These are phyloP conservation scores for Micromonas commoda DNA, from an alignment of 139 green algal species.

Conservation along the genomic window DNA sequence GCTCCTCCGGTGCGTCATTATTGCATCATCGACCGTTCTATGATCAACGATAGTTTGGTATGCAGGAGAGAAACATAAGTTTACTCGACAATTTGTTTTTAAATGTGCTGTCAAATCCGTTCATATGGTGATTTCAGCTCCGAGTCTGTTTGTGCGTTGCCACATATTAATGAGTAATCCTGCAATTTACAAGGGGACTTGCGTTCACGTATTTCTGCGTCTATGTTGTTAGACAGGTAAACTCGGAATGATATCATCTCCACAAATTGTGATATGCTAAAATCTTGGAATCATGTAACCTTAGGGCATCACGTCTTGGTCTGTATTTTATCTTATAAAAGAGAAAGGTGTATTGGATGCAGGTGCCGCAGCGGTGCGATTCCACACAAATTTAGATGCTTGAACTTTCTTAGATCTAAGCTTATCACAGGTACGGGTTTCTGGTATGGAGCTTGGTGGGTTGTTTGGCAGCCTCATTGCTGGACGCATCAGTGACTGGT, in stretches of 20 bases:
- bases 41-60: too few species aligned
- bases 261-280: not conserved
- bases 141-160: not conserved
- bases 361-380: slow-evolving; percentile 15
- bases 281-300: too few species aligned
- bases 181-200: slow-evolving; percentile 52
- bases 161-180: too few species aligned
- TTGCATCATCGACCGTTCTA: too few species aligned
- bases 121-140: slow-evolving; percentile 61
- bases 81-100: slow-evolving; percentile 58
- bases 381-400: not conserved
- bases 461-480: slow-evolving; percentile 82
- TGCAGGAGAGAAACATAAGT: slow-evolving; percentile 3
- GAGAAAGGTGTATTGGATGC: slow-evolving; percentile 34
- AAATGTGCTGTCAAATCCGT: slow-evolving; percentile 77
- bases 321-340: slow-evolving; percentile 92
- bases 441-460: slow-evolving; percentile 92
- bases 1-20: too few species aligned
- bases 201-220: slow-evolving; percentile 92
- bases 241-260: not conserved
- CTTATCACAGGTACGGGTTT: slow-evolving; percentile 52
- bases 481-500: slow-evolving; percentile 44
- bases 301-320: slow-evolving; percentile 50
- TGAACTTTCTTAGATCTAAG: not conserved
- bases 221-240: slow-evolving; percentile 80